These are phyloP conservation scores for Teratosphaeria nubilosa DNA, from an alignment of 2,329 filamentous ascomycete genomes.

Conservation along the genomic window DNA sequence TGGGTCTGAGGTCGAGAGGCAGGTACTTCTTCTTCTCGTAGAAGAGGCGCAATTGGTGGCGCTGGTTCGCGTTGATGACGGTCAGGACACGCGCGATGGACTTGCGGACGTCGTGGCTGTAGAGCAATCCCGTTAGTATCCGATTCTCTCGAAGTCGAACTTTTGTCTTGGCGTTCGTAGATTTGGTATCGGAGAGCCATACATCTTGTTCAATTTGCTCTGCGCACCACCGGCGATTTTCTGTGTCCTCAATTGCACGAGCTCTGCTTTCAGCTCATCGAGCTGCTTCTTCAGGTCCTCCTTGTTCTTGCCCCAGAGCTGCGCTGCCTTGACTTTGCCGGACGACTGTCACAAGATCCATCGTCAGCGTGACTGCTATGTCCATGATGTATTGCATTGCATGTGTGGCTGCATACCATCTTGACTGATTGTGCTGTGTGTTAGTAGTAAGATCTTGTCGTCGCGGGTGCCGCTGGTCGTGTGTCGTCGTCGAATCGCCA, in stretches of 20 bases:
- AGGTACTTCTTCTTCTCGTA: slow-evolving; percentile 99
- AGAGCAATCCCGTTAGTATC: slow-evolving; percentile 24
- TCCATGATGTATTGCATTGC: neutral
- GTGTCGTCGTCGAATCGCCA: no score
- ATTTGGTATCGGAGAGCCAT: slow-evolving; percentile 30
- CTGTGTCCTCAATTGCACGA: slow-evolving; percentile 92
- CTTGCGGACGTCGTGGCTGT: slow-evolving; percentile 96
- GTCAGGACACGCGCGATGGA: slow-evolving; percentile 98
- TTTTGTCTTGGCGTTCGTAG: neutral
- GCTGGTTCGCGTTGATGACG: slow-evolving; percentile 99
- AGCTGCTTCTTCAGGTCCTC: slow-evolving; percentile 95
- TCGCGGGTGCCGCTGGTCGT: neutral
- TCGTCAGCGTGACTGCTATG: slow-evolving; percentile 4
- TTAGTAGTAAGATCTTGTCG: slow-evolving; percentile 10
- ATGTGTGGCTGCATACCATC: slow-evolving; percentile 17
- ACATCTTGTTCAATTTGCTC: slow-evolving; percentile 97
- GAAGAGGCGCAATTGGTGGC: slow-evolving; percentile 94
- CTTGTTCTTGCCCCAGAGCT: slow-evolving; percentile 99
- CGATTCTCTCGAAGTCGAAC: neutral
- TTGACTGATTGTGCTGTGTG: slow-evolving; percentile 11
- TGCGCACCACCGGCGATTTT: slow-evolving; percentile 90
- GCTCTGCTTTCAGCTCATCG: slow-evolving; percentile 89
- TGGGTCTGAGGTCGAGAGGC: slow-evolving; percentile 94
- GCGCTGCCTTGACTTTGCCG: slow-evolving; percentile 80
- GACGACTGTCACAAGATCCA: slow-evolving; percentile 40